phyloP scores from a whole-genome alignment of 108 stramenopile species.

The Nitzschia sp. region DNA sequence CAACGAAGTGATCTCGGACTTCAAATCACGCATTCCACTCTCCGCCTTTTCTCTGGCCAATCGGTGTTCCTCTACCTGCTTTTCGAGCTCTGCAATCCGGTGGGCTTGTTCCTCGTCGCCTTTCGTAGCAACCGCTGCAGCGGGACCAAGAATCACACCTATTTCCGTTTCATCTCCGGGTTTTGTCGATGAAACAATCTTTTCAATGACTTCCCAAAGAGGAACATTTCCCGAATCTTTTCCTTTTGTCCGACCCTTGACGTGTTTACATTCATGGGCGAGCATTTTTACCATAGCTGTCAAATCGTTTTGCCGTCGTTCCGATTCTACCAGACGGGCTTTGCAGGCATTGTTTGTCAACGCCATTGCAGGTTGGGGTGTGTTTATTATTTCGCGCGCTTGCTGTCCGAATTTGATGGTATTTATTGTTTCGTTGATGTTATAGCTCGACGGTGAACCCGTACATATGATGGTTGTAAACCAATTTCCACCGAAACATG shows the following conservation, averaged over 20 bases:
- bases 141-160: constrained; percentile 37
- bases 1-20: constrained; percentile 65
- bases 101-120: constrained; percentile 27
- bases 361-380: constrained; percentile 26
- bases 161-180: constrained; percentile 35
- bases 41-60: constrained; percentile 38
- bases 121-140: too few relatives aligned
- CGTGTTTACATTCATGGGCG: constrained; percentile 61
- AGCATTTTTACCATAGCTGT: constrained; percentile 61
- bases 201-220: constrained; percentile 27
- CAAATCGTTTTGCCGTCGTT: constrained; percentile 60
- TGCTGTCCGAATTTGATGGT: constrained; percentile 81
- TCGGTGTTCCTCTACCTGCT: constrained; percentile 10
- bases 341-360: constrained; percentile 47
- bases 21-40: constrained; percentile 48
- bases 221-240: constrained; percentile 30
- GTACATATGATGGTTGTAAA: constrained; percentile 81
- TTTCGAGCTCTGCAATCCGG: constrained; percentile 35
- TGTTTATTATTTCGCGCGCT: constrained; percentile 59
- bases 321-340: constrained; percentile 54
- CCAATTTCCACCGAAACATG: constrained; percentile 90
- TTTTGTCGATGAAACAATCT: constrained; percentile 13
- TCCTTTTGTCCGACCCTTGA: constrained; percentile 40
- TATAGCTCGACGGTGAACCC: constrained; percentile 80
- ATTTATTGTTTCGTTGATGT: constrained; percentile 79